Base-by-base conservation (phyloP, 2,329 filamentous ascomycete species). In the Exophiala calicioides region DNA sequence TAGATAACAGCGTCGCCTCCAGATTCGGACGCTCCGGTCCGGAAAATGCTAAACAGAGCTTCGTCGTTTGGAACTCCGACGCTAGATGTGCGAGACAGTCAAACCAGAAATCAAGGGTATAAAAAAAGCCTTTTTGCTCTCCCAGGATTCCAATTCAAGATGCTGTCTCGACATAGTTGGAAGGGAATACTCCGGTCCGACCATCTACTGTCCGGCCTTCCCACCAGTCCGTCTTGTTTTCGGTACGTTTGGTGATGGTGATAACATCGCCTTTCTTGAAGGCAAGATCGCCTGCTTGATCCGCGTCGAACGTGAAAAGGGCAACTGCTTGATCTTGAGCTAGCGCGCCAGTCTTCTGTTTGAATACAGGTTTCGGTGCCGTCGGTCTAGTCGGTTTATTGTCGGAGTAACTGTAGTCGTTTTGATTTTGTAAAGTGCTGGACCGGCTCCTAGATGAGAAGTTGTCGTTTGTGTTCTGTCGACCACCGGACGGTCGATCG, bases 241-340 rank as follows among this genome's bases (percentile, higher is more conserved):
- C 88, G 4, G 91, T 97, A 68, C 87, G 86, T 75, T 98, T 96
- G 47, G 95, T 67, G 47, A 98, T 90, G 1, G 90, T 96, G 57
- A 98, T 96, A 46, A 97, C 69, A 21, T 98, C 93, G 15, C 93
- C 93, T 76, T 98, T 98, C 74, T 95, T 95, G 71, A 98, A 98
- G 0, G 85, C 88, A 46, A 97, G 67, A 65, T 98, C 91, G 3
- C 91, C 91, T 0, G 89, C 83, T 67, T 96, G 90, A 61, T 95
- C 91, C 0, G 90, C 85, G 54, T 97, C 91, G 64, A 98, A 98
- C 2, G 88, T 95, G 69, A 87, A 97, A 53, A 96, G 76, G 2
- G 93, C 93, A 15, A 96, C 77, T 0, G 90, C 93, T 69, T 97
- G 88, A 58, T 96, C 90, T 58, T 74, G 67, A 8, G 74, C 73